These are phyloP conservation scores for Mycena leptocephala DNA, from an alignment of 768 basidiomycete species.

Conservation along the genomic window DNA sequence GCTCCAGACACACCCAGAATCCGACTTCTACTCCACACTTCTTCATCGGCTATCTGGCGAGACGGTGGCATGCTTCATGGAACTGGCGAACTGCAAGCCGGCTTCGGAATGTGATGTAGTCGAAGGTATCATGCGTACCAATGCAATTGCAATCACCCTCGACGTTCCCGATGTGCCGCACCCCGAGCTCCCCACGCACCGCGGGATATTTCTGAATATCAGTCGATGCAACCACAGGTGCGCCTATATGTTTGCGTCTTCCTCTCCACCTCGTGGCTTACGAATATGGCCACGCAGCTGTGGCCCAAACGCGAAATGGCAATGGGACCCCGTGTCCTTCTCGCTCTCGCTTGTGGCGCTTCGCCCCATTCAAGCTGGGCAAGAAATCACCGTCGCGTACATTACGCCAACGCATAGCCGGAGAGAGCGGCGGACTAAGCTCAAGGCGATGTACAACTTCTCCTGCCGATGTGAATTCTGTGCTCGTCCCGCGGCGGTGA, in stretches of 20 bases:
- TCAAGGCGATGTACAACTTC: conserved; percentile 48
- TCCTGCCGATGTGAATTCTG: conserved; percentile 52
- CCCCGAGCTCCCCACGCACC: conserved; percentile 46
- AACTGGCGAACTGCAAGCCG: conserved; percentile 40
- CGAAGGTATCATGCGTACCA: conserved; percentile 49
- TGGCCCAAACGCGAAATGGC: conserved; percentile 56
- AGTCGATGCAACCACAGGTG: conserved; percentile 60
- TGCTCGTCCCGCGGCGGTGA: conserved; percentile 28
- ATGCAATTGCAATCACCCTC: conserved; percentile 50
- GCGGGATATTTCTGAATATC: conserved; percentile 53
- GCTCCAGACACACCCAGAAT: conserved; percentile 12
- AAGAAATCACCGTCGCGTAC: conserved; percentile 58
- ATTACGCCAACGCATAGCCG: conserved; percentile 38
- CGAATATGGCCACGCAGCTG: conserved; percentile 45
- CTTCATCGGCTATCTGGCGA: conserved; percentile 44
- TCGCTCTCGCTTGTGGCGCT: conserved; percentile 53
- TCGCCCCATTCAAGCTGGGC: conserved; percentile 49
- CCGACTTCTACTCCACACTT: conserved; percentile 50
- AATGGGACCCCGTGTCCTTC: conserved; percentile 52
- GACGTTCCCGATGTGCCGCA: conserved; percentile 39
- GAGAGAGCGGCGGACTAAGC: conserved; percentile 36
- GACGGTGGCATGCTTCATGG: conserved; percentile 46
- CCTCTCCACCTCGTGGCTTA: background rate
- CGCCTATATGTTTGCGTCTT: background rate
- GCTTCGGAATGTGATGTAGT: conserved; percentile 31